Base-by-base conservation (phyloP, 257 asterid species). In the Phtheirospermum japonicum region DNA sequence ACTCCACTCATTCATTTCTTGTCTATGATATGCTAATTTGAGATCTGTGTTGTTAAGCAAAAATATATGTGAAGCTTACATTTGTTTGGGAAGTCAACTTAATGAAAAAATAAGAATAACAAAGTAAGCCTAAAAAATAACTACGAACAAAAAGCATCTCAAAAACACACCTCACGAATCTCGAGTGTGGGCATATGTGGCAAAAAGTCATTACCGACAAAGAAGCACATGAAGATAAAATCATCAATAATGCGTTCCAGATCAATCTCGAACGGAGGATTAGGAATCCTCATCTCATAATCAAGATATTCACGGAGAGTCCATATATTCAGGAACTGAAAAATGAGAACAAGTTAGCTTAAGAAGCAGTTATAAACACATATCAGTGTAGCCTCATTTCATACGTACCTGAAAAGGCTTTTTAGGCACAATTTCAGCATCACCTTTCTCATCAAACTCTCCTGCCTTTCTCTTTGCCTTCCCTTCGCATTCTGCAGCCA, bases 141-240 rank as follows among this genome's bases (percentile, higher is more conserved):
- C 62, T 12, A 63, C 26, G 14, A 23, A 67, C 40, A 37, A 43
- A 9, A 31, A 70, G 9, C 37, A 61, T 43, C 65, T 42, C 16
- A 10, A 48, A 26, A 63, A 74, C 90, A 72, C 34, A 89, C 99
- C 97, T 93, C 99, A 30, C 97, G 97, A 50, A 89, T 93, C 92
- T 92, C 99, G 45, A 92, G 94, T 23, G 99, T 92, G 40, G 99
- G 99, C 99, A 92, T 92, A 74, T 92, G 99, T 4, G 99, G 99
- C 83, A 92, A 76, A 69, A 92, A 92, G 74, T 92, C 99, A 68
- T 92, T 92, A 72, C 99, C 99, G 23, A 92, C 97, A 63, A 92
- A 92, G 85, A 92, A 92, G 76, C 99, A 93, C 60, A 93, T 80
- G 79, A 93, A 93, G 73, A 93, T 87, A 75, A 89, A 93, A 75